Base-by-base conservation (phyloP, 2,329 filamentous ascomycete genomes). In the Nemania sp. region DNA sequence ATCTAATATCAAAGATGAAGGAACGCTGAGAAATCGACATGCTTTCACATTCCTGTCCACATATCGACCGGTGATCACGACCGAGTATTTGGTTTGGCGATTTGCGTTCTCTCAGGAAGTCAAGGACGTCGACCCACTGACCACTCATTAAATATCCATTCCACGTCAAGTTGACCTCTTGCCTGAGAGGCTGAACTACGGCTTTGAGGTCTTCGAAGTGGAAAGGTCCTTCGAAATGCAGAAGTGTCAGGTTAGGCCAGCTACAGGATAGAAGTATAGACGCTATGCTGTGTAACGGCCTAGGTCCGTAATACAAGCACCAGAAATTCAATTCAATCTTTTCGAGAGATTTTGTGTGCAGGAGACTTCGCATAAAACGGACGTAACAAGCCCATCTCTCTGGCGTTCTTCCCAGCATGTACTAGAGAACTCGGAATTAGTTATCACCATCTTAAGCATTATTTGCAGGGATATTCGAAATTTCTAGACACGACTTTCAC, bases 171-270 rank as follows among this genome's bases (percentile, higher is more conserved):
- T 32, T 13, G 20, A 41, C 51, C n/a, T 45, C 20, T 41, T n/a
- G 52, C 32, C 32, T n/a, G 7, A 63, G 26, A 24, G 18, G 43
- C 32, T 43, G 32, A 26, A 63, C 64, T 32, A 53, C 45, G 13
- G 47, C 38, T 24, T 53, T 32, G 10, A 64, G 62, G n/a, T 64
- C 62, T 18, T 59, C 2, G 2, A 45, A 41, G 51, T 64, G 62
- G 29, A 64, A 52, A 7, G 62, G 26, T 1, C 54, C 55, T 5
- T 53, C 29, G 54, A 52, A 58, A 51, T 22, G 6, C 47, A 64
- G 53, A 4, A 24, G 7, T 32, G 51, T 24, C 51, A 24, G 49
- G 18, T 51, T 58, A 6, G 62, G 55, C 59, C 59, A 62, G 1
- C n/a, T 62, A 15, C 43, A 22, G 1, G 59, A 41, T 22, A 54